Evolutionary conservation across 2,329 filamentous ascomycete genomes (phyloP).

Genomic region (Cladophialophora yegresii): DNA sequence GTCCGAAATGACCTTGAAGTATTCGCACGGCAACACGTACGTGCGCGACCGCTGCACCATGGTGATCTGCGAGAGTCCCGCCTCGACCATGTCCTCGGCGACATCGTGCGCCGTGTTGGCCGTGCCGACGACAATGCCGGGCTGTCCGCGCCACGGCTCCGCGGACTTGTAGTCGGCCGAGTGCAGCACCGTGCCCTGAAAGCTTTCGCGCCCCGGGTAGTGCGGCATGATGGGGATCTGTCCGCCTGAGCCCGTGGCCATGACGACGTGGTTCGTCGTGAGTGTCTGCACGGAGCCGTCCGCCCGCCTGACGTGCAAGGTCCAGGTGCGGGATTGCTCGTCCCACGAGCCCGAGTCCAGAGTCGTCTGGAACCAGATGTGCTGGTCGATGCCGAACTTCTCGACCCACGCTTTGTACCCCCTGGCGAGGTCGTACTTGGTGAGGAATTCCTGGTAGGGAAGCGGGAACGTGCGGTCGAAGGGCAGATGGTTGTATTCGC

Average conservation of each 20-base stretch:
- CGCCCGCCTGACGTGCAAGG: slow-evolving; percentile 40
- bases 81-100: slow-evolving; percentile 51
- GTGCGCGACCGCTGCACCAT: slow-evolving; percentile 52
- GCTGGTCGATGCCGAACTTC: slow-evolving; percentile 39
- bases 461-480: slow-evolving; percentile 38
- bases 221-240: slow-evolving; percentile 34
- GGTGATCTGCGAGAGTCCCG: slow-evolving; percentile 47
- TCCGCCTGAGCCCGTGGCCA: slow-evolving; percentile 22
- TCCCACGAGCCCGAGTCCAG: slow-evolving; percentile 47
- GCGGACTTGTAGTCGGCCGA: slow-evolving; percentile 42
- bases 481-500: slow-evolving; percentile 36
- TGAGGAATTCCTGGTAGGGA: slow-evolving; percentile 36
- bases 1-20: slow-evolving; percentile 33
- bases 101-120: slow-evolving; percentile 55
- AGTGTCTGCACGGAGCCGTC: slow-evolving; percentile 17
- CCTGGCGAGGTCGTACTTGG: slow-evolving; percentile 36
- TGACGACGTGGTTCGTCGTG: slow-evolving; percentile 13
- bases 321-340: slow-evolving; percentile 45
- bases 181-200: slow-evolving; percentile 45
- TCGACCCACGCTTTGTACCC: slow-evolving; percentile 33
- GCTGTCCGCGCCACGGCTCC: slow-evolving; percentile 44
- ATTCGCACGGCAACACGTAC: slow-evolving; percentile 37
- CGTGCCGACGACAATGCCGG: slow-evolving; percentile 51
- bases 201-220: slow-evolving; percentile 39
- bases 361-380: slow-evolving; percentile 49